Conservation (phyloP, 257 asterid species). For the Petunia axillaris region DNA sequence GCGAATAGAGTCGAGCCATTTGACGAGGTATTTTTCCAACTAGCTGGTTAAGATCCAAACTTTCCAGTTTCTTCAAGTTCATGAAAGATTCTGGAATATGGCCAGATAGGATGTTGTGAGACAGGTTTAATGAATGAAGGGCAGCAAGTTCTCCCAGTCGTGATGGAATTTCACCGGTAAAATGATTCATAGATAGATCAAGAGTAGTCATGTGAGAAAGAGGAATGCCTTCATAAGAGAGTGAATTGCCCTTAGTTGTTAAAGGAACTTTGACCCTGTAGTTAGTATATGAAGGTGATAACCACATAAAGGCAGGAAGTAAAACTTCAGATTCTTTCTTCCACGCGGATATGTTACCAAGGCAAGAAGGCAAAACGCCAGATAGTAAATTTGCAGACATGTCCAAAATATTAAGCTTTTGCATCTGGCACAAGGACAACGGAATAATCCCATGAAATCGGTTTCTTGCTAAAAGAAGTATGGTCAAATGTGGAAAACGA, state of each 20-base stretch:
- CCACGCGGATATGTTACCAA: slow-evolving; percentile 26
- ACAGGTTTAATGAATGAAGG: slow-evolving; percentile 31
- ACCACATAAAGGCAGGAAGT: slow-evolving; percentile 26
- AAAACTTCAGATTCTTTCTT: slow-evolving; percentile 17
- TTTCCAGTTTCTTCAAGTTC: slow-evolving; percentile 9
- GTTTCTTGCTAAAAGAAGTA: slow-evolving; percentile 24
- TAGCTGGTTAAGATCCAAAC: slow-evolving; percentile 29
- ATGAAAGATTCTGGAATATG: slow-evolving; percentile 26
- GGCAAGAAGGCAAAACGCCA: slow-evolving; percentile 27
- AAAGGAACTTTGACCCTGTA: slow-evolving; percentile 28
- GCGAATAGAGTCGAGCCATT: slow-evolving; percentile 24
- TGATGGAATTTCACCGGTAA: slow-evolving; percentile 15
- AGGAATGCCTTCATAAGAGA: slow-evolving; percentile 28
- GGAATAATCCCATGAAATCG: slow-evolving; percentile 32
- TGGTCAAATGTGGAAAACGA: slow-evolving; percentile 20
- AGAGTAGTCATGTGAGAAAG: slow-evolving; percentile 23
- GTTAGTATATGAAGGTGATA: slow-evolving; percentile 6
- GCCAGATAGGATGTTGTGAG: slow-evolving; percentile 20
- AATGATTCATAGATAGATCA: slow-evolving; percentile 29
- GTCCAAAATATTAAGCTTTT: slow-evolving; percentile 26
- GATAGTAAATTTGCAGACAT: slow-evolving; percentile 20
- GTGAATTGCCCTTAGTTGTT: slow-evolving; percentile 26
- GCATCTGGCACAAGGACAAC: slow-evolving; percentile 24
- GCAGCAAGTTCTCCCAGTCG: slow-evolving; percentile 19
- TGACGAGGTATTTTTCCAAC: slow-evolving; percentile 30